A percentile compares a stretch with the other conserved stretches of the same genome.
phyloP scores from a whole-genome alignment of 176 grass and related monocot genomes.

The Coix lacrymajobi region DNA sequence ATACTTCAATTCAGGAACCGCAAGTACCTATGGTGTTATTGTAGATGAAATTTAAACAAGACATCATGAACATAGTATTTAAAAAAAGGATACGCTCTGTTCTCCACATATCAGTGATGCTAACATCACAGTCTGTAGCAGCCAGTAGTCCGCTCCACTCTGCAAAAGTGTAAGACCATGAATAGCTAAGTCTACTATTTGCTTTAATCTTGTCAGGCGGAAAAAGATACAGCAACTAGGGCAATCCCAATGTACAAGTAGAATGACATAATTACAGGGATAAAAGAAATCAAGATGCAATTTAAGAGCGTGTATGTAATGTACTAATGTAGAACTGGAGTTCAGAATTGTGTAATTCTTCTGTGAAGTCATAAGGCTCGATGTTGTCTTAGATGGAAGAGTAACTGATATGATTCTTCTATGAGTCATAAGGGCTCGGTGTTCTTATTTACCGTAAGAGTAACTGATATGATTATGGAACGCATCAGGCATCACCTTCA shows the following conservation, averaged over 20 bases:
- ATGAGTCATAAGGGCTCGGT: background rate
- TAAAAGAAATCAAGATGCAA: slow-evolving; percentile 4
- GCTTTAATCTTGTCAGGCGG: background rate
- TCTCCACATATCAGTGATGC: slow-evolving; percentile 81
- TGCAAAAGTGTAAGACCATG: slow-evolving; percentile 38
- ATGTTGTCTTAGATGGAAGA: too few relatives aligned
- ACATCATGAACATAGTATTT: slow-evolving; percentile 6
- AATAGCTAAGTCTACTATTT: background rate
- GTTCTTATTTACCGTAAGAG: slow-evolving; percentile 14
- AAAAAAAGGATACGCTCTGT: slow-evolving; percentile 72
- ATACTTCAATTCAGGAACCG: slow-evolving; percentile 22
- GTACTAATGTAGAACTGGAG: background rate
- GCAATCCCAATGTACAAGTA: background rate
- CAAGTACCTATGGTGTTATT: background rate
- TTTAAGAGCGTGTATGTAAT: background rate
- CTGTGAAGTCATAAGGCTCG: too few relatives aligned
- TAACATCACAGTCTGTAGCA: slow-evolving; percentile 60
- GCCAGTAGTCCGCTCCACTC: slow-evolving; percentile 83
- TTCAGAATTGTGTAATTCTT: background rate
- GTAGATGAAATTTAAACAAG: slow-evolving; percentile 24
- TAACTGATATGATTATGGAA: background rate
- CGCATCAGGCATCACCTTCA: background rate
- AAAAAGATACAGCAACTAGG: background rate
- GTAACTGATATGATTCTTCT: too few relatives aligned
- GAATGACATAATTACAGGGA: background rate